Base-by-base conservation (phyloP, 495 filamentous ascomycete species). In the Rostrohypoxylon terebratum region DNA sequence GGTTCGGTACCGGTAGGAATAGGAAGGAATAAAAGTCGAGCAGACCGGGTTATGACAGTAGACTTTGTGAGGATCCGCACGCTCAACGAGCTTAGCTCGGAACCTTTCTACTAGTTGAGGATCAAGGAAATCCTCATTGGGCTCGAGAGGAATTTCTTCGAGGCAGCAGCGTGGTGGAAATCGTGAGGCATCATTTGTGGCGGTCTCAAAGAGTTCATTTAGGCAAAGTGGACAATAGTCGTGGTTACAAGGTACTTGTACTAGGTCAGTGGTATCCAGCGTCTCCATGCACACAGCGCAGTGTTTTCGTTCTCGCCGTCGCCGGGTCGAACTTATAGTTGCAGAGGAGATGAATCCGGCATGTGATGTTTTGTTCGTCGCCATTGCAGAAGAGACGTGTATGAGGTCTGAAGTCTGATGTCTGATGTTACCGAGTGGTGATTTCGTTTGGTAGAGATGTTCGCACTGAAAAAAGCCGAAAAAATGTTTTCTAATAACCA, bases 131-230 rank as follows among this genome's bases (percentile, higher is more conserved):
- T 63, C 21, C 0, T 77, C 68, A 36, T 69, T 80, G 0, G 21
- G n/a, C 7, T 78, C 75, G 28, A 85, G 59, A 1, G 81, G 66
- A 13, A 89, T 82, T 0, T 61, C n/a, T 28, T 82, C 57, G 25
- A 75, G 63, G 57, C 85, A 88, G 74, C 87, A 89, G 10, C 83
- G 79, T 5, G 87, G 86, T 0, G 87, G 87, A 53, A 85, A 88
- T 0, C 83, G 48, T 0, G 84, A 72, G 59, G 88, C 85, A 70
- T 88, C 85, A 0, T 69, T 73, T 14, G 83, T 77, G 0, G 85
- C 75, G 0, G 59, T 42, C 21, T 63, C 54, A 74, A 88, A 87
- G 0, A 87, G 80, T 0, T 61, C 50, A 2, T 33, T 31, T 0
- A 87, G 34, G 63, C 87, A 89, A 4, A 66, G 67, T 0, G 58